Conservation (phyloP, 1,284 basidiomycete species). For the Cutaneotrichosporon arboriforme region DNA sequence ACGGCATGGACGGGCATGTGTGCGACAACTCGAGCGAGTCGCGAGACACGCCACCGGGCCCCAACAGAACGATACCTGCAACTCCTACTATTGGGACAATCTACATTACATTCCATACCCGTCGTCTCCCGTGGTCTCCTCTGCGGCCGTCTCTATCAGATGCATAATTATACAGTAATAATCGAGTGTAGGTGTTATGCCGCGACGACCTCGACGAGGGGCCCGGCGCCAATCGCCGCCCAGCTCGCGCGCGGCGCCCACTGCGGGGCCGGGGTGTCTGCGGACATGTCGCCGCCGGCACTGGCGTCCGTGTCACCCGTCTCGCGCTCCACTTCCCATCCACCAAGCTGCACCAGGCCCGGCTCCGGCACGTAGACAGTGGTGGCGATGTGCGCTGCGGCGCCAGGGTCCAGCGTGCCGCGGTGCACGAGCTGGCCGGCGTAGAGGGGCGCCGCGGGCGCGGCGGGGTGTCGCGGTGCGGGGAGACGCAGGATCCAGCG, state of each 20-base stretch:
- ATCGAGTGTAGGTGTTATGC: neutral
- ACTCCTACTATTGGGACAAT: no score
- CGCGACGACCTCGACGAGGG: constrained; percentile 4
- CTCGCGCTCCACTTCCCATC: constrained; percentile 28
- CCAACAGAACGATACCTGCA: no score
- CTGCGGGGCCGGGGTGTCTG: neutral
- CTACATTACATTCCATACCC: no score
- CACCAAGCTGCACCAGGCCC: constrained; percentile 24
- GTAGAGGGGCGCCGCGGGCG: constrained; percentile 11
- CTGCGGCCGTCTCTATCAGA: no score
- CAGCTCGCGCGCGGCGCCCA: constrained; percentile 5
- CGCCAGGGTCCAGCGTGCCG: constrained; percentile 24
- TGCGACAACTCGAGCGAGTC: no score
- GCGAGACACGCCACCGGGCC: no score
- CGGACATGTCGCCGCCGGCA: no score
- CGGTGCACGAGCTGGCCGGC: constrained; percentile 23
- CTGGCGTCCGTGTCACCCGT: constrained; percentile 3
- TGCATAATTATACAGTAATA: no score
- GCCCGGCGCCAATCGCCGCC: neutral
- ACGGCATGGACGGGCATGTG: no score
- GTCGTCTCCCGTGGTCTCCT: no score
- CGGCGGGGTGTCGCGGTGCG: neutral
- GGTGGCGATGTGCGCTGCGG: constrained; percentile 6
- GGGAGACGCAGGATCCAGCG: constrained; percentile 34
- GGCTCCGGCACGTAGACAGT: constrained; percentile 27